Evolutionary conservation across 495 filamentous ascomycete species (phyloP).

Genomic region (Penicillium taxi): DNA sequence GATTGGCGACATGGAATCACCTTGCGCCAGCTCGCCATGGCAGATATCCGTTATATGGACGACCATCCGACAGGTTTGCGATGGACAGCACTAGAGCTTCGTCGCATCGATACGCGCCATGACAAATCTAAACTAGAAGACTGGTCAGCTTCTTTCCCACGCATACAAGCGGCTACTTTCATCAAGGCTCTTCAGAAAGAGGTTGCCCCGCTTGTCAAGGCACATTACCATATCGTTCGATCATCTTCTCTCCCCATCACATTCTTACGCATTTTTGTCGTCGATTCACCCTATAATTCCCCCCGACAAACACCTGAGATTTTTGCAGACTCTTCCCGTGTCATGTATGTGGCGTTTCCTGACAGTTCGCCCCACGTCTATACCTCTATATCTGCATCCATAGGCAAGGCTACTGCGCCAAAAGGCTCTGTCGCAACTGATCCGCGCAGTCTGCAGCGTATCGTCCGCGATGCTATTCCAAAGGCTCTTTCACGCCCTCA

Average conservation of each 20-base stretch:
- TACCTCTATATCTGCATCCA: conserved; percentile 48
- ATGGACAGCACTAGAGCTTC: conserved; percentile 65
- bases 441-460: conserved; percentile 53
- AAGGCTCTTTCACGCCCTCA: conserved; percentile 65
- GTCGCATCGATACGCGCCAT: conserved; percentile 24
- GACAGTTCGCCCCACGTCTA: conserved; percentile 68
- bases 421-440: conserved; percentile 39
- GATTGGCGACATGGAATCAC: conserved; percentile 76
- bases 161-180: conserved; percentile 70
- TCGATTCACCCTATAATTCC: conserved; percentile 63
- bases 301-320: conserved; percentile 27
- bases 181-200: conserved; percentile 63
- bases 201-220: conserved; percentile 65
- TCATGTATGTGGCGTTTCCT: conserved; percentile 72
- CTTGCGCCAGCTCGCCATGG: conserved; percentile 72
- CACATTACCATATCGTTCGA: conserved; percentile 67
- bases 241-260: conserved; percentile 55
- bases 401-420: conserved; percentile 19
- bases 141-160: conserved; percentile 48
- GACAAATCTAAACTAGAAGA: conserved; percentile 19
- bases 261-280: conserved; percentile 65
- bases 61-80: conserved; percentile 63
- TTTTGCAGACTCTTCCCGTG: conserved; percentile 49
- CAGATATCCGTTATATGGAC: conserved; percentile 69
- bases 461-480: conserved; percentile 66